Conservation (phyloP, 176 grass and related monocot species). For the Hordeum vulgare region DNA sequence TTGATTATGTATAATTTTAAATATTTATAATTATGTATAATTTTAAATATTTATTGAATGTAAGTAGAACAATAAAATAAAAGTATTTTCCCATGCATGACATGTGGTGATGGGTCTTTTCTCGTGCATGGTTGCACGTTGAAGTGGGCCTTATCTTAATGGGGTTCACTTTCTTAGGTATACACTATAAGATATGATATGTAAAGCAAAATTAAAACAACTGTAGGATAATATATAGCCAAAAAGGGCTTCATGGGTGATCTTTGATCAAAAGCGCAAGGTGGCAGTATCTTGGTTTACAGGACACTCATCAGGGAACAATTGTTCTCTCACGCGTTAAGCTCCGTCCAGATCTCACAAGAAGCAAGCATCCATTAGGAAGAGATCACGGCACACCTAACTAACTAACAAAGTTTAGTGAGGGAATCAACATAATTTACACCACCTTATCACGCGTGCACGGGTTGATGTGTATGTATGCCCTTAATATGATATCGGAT, state of each 20-base stretch:
- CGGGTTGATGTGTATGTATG: slow-evolving; percentile 6
- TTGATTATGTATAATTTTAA: too few species aligned
- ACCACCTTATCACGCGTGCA: neutral
- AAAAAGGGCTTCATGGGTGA: neutral
- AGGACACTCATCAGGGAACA: too few species aligned
- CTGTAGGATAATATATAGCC: neutral
- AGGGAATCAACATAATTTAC: neutral
- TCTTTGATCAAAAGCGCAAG: neutral
- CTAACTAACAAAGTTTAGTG: slow-evolving; percentile 9
- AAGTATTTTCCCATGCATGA: too few species aligned
- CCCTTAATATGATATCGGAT: neutral
- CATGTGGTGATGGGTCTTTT: too few species aligned
- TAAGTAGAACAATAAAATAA: too few species aligned
- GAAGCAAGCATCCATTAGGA: neutral
- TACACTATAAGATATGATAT: neutral
- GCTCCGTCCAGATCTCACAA: neutral
- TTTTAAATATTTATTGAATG: too few species aligned
- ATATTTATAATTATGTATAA: too few species aligned
- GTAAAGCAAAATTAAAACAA: neutral
- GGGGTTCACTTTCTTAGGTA: too few species aligned
- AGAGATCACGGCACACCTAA: neutral
- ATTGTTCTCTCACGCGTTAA: neutral
- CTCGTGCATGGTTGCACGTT: too few species aligned
- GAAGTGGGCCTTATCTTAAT: too few species aligned
- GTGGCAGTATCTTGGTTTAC: too few species aligned